Evolutionary conservation across 2,329 filamentous ascomycete species (phyloP).

Genomic region (Bisporella sp.): DNA sequence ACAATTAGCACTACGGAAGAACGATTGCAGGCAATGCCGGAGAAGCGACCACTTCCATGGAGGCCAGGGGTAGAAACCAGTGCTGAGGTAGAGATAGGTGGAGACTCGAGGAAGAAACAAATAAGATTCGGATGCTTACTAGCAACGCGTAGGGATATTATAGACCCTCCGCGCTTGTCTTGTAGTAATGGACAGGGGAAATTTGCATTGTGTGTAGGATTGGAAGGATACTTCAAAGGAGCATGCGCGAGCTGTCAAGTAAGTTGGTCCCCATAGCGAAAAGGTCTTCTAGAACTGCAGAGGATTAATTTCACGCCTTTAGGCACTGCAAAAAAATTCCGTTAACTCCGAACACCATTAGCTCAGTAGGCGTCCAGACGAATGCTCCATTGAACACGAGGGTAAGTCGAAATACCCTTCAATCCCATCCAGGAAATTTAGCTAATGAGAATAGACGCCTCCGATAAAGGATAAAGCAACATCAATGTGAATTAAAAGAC

Average conservation of each 20-base stretch:
- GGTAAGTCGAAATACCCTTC: conserved; percentile 12
- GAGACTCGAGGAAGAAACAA: conserved; percentile 26
- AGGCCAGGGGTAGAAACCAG: conserved; percentile 23
- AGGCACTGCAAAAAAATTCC: too few species aligned
- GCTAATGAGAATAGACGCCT: conserved; percentile 5
- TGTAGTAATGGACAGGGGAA: conserved; percentile 27
- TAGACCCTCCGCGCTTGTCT: conserved; percentile 19
- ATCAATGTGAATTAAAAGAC: too few species aligned
- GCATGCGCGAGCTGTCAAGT: conserved; percentile 27
- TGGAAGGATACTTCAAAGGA: conserved; percentile 27
- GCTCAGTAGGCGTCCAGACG: conserved; percentile 25
- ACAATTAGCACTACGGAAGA: conserved; percentile 25
- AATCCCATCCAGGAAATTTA: neutral
- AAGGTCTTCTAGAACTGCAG: too few species aligned
- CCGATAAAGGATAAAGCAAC: conserved; percentile 9
- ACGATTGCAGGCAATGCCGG: conserved; percentile 24
- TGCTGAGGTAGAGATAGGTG: conserved; percentile 25
- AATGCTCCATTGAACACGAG: conserved; percentile 26
- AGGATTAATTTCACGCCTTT: too few species aligned
- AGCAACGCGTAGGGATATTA: conserved; percentile 23
- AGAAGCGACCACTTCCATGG: conserved; percentile 23
- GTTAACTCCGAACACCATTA: too few species aligned
- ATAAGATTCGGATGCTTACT: conserved; percentile 27
- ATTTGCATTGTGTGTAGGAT: conserved; percentile 24
- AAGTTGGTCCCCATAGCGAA: too few species aligned